Base-by-base conservation (phyloP, 768 basidiomycete species). In the Amanita fuliginea region DNA sequence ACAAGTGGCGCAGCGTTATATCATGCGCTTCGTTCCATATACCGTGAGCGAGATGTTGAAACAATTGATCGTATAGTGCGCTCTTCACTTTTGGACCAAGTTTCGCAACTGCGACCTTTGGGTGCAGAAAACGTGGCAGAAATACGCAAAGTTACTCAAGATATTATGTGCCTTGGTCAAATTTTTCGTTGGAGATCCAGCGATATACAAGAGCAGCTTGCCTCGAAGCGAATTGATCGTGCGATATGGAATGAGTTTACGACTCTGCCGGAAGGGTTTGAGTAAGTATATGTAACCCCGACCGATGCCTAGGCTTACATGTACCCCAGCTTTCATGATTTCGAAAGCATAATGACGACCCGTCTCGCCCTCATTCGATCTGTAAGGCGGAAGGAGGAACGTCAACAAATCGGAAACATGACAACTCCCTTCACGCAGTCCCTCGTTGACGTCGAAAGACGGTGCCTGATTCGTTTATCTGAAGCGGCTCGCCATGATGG, bases 81-180 rank as follows among this genome's bases (percentile, higher is more conserved):
- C n/a, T 60, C 57, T 10, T 71, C 77, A 0, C 64, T 92, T 35
- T 59, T 63, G 3, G 63, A 72, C 40, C 86, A 92, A 59, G 78
- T 89, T 70, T 66, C 67, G 30, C 76, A 74, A 10, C 70, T 98
- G 33, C 74, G 77, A 4, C 57, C 53, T 0, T 69, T 93, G 11
- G 86, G 86, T 0, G 74, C 83, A 41, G 94, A 97, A 64, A 81
- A 89, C 56, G 74, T 94, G 53, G 71, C 76, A 0, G 84, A 88
- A 54, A 84, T 92, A 47, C 77, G 81, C 18, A 73, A 79, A 52
- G 76, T 80, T 11, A 64, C 78, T 9, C 78, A 76, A 48, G 84
- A 81, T 53, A 66, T 97, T 3, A 80, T 97, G 69, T 94, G 84
- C 54, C 70, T 99, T 26, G 69, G 78, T 49, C 87, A 99, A 65